phyloP scores from a whole-genome alignment of 192 early-diverging fungal species.

The Linnemannia exigua region DNA sequence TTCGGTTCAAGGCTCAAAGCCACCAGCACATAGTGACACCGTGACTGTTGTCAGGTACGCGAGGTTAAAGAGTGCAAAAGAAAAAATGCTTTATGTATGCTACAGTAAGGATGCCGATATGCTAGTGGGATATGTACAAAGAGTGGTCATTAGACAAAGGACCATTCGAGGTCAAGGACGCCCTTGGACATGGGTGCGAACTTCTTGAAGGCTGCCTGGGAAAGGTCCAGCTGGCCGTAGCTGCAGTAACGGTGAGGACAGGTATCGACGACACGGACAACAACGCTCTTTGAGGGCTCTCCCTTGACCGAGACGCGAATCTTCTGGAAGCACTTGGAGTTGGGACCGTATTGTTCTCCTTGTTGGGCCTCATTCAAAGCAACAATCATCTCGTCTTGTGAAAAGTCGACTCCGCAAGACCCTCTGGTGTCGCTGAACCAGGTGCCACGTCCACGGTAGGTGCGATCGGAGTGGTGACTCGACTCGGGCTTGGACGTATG shows the following conservation, averaged over 20 bases:
- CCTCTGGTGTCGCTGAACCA: constrained; percentile 32
- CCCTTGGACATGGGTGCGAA: constrained; percentile 9
- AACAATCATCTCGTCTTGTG: constrained; percentile 20
- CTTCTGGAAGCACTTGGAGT: constrained; percentile 28
- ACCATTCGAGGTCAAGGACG: constrained; percentile 27
- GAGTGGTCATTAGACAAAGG: background rate
- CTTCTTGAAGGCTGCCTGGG: constrained; percentile 12
- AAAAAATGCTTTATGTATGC: background rate
- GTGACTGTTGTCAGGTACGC: background rate
- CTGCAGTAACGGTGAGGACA: constrained; percentile 25
- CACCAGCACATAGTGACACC: background rate
- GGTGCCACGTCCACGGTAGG: constrained; percentile 21
- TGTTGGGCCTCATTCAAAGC: constrained; percentile 17
- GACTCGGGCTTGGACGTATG: background rate
- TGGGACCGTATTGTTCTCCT: constrained; percentile 6
- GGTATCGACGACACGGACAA: constrained; percentile 29
- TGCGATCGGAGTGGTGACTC: background rate
- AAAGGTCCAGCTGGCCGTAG: constrained; percentile 14
- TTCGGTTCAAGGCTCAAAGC: background rate
- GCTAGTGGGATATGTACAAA: background rate
- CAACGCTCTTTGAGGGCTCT: constrained; percentile 6
- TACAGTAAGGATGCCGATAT: background rate
- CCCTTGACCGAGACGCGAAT: constrained; percentile 19
- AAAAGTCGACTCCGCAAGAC: constrained; percentile 11
- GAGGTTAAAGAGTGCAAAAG: background rate